Evolutionary conservation across 768 basidiomycete genomes (phyloP).

Genomic region (Boletellus ananas): DNA sequence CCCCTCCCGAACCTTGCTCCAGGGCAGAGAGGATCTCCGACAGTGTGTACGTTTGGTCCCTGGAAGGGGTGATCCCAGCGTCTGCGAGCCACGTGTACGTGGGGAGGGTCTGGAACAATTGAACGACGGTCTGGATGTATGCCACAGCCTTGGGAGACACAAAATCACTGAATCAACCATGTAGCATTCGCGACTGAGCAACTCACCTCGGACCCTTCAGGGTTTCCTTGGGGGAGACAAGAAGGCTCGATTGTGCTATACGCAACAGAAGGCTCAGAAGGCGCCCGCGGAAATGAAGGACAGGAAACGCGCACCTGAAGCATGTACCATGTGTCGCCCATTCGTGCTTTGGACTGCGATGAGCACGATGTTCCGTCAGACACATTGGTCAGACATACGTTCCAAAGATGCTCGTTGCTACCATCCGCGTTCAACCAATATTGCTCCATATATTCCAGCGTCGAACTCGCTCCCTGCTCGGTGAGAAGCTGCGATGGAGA

Average conservation of each 20-base stretch:
- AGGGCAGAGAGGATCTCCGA: conserved; percentile 51
- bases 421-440: conserved; percentile 64
- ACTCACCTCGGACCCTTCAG: conserved; percentile 56
- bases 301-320: conserved; percentile 21
- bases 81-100: conserved; percentile 69
- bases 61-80: conserved; percentile 72
- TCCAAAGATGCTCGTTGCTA: conserved; percentile 65
- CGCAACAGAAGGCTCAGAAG: not conserved
- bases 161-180: not conserved
- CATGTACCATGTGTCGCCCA: conserved; percentile 68
- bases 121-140: conserved; percentile 57
- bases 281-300: not conserved
- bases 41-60: conserved; percentile 52
- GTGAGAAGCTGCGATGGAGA: conserved; percentile 44
- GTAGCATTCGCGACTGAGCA: not conserved
- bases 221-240: conserved; percentile 56
- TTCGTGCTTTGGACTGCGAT: conserved; percentile 47
- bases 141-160: conserved; percentile 49
- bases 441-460: conserved; percentile 57
- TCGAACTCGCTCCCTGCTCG: conserved; percentile 51
- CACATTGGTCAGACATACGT: conserved; percentile 38
- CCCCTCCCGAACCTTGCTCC: conserved; percentile 44
- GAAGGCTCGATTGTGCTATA: conserved; percentile 52
- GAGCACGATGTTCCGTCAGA: not conserved
- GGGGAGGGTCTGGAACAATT: conserved; percentile 61